These are phyloP conservation scores for Sisymbrium altissimum DNA, from an alignment of 345 rosid genomes.

Conservation along the genomic window DNA sequence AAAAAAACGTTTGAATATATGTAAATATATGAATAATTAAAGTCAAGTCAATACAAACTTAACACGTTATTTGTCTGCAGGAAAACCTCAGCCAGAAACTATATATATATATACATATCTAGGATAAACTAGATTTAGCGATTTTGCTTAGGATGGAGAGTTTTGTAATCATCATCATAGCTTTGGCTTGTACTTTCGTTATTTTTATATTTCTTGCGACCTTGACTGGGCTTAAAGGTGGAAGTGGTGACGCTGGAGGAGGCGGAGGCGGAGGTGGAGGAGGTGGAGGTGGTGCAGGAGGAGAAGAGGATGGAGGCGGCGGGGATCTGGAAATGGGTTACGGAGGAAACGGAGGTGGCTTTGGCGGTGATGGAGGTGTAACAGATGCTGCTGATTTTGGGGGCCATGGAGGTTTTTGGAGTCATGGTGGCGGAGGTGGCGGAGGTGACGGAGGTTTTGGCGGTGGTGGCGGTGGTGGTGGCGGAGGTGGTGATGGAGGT, in stretches of 20 bases:
- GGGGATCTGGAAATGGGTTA: too few relatives aligned
- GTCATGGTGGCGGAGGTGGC: constrained; percentile 19
- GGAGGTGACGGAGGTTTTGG: constrained; percentile 1
- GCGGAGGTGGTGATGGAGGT: not conserved
- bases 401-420: constrained; percentile 13
- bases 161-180: not conserved
- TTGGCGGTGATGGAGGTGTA: not conserved
- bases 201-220: not conserved
- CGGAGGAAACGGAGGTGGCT: not conserved
- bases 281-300: too few relatives aligned
- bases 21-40: not conserved
- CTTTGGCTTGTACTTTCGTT: not conserved
- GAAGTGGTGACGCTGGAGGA: not conserved
- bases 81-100: not conserved
- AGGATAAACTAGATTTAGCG: not conserved
- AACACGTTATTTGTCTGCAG: not conserved
- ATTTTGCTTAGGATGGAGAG: constrained; percentile 7
- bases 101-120: not conserved
- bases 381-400: constrained; percentile 8
- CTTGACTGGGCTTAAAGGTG: not conserved
- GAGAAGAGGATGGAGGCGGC: too few relatives aligned
- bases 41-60: constrained; percentile 12
- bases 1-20: too few relatives aligned
- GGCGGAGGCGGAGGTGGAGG: not conserved
- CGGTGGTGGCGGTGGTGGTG: not conserved